Evolutionary conservation across 2,329 filamentous ascomycete species (phyloP), one percentile per base, ranked within the genome.

Genomic region (Aspergillus pseudoterreus): DNA sequence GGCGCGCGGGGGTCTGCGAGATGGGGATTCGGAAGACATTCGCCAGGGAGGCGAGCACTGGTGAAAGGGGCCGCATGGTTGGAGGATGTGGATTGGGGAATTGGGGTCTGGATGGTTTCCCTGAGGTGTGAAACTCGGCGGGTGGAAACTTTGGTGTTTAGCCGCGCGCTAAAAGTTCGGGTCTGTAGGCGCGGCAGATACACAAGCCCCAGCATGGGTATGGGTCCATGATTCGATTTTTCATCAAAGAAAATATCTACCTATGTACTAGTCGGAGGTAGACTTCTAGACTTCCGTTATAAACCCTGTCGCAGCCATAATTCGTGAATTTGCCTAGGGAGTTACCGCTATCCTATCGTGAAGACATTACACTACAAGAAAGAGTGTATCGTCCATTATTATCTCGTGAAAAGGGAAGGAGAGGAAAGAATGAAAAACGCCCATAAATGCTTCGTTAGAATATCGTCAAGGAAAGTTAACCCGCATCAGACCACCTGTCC

Each of bases 11-110:
- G 19, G 66, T 57, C 49, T 67, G 57, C 6, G 70, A 70, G 38
- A 72, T 56, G 4, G 73, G 70, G 33, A 76, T 73, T 44, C 66
- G 68, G 63, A 78, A 76, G 36, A 71, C 73, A 44, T 68, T 72
- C 55, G 74, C 73, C 51, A 78, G 66, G 4, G 71, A 75, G 54
- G 71, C 66, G 57, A 76, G 72, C 4, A 72, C 60, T 5, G 71
- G 72, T 42, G 67, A 74, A 57, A 67, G 63, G 42, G 71, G 64
- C 58, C 61, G 61, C 66, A 69, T 69, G 46, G 53, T 52, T 22
- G 39, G 44, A 27, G 14, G 42, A n/a, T 32, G 15, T 6, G 30
- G 44, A 21, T 2, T n/a, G 35, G 35, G 35, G 19, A 8, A 21
- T 49, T 14, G 39, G 39, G 33, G 4, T 17, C n/a, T 42, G 30